These are phyloP conservation scores for Carpinus fangiana DNA, from an alignment of 306 rosid species.

Conservation along the genomic window DNA sequence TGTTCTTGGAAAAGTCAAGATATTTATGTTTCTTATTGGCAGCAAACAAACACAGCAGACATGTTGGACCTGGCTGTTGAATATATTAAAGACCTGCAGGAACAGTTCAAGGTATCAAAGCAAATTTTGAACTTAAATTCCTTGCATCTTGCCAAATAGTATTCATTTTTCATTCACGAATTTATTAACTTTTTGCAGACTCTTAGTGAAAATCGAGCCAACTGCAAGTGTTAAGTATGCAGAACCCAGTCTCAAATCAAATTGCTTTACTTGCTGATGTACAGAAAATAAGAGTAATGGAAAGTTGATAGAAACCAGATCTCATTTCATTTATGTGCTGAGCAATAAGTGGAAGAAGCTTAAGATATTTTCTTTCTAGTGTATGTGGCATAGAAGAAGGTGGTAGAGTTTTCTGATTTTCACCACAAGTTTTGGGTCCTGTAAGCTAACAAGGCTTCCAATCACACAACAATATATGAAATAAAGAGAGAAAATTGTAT, in stretches of 20 bases:
- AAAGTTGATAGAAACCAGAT: conserved; percentile 28
- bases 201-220: conserved; percentile 64
- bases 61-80: conserved; percentile 95
- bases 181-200: conserved; percentile 42
- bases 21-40: conserved; percentile 30
- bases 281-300: conserved; percentile 24
- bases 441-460: conserved; percentile 30
- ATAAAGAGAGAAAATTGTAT: conserved; percentile 34
- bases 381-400: conserved; percentile 29
- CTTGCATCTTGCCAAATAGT: background rate
- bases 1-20: conserved; percentile 18
- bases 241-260: conserved; percentile 49
- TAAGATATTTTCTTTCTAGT: conserved; percentile 17
- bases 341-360: conserved; percentile 35
- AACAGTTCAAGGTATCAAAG: conserved; percentile 68
- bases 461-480: conserved; percentile 26
- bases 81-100: conserved; percentile 89
- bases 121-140: conserved; percentile 10
- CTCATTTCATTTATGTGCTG: conserved; percentile 19
- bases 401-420: conserved; percentile 20
- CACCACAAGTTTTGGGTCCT: conserved; percentile 25
- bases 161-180: background rate
- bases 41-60: conserved; percentile 99
- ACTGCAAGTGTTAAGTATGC: conserved; percentile 69
- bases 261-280: conserved; percentile 45